Percentiles rank a stretch among this genome's conserved stretches.
Evolutionary conservation across 148 eudicot genomes (phyloP).

Genomic region (Vaccinium corymbosum): DNA sequence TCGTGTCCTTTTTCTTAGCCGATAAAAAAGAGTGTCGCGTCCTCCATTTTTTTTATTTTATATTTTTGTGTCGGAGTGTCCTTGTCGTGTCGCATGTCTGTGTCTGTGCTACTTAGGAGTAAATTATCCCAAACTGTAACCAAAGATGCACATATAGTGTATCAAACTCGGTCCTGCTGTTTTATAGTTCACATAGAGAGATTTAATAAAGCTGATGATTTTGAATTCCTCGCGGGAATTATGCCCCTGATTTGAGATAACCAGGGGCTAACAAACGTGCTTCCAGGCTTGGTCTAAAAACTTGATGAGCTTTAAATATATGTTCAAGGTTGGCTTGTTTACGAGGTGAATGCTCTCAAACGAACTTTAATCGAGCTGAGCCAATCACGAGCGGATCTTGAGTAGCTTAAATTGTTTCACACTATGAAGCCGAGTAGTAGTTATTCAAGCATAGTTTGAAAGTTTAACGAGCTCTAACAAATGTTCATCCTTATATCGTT

Average conservation of each 20-base stretch:
- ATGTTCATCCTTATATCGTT: background rate
- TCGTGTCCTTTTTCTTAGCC: too few relatives aligned
- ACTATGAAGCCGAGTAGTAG: background rate
- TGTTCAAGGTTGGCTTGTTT: background rate
- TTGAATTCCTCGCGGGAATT: background rate
- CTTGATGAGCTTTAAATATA: background rate
- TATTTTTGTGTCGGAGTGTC: too few relatives aligned
- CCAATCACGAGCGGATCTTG: background rate
- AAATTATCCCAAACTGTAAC: background rate
- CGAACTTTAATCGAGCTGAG: background rate
- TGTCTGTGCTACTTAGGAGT: background rate
- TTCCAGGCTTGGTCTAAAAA: background rate
- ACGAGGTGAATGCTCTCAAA: too few relatives aligned
- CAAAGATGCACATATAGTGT: background rate
- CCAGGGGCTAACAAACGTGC: background rate
- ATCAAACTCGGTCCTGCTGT: background rate
- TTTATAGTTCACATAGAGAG: background rate
- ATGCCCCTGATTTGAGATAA: background rate
- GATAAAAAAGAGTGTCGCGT: too few relatives aligned
- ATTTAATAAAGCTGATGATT: background rate
- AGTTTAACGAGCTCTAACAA: background rate
- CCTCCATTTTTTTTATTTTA: too few relatives aligned
- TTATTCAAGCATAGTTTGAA: background rate
- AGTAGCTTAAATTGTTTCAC: background rate
- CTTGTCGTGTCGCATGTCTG: too few relatives aligned